Percentiles rank a stretch among this genome's conserved stretches.
Conservation (phyloP, 371 early-diverging fungal species). For the Mucor indicus region DNA sequence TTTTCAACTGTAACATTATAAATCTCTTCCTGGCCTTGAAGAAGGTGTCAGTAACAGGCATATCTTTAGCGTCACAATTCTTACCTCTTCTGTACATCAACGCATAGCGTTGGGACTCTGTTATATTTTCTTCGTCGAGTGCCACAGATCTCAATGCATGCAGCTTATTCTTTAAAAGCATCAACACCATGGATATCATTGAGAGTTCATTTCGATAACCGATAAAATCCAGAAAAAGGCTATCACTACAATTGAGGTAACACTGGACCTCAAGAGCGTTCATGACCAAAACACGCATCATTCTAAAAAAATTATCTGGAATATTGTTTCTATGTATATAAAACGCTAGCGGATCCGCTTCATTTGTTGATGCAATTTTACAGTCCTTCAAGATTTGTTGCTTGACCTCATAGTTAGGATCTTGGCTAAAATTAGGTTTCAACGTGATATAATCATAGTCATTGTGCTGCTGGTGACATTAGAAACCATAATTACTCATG, state of each 20-base stretch:
- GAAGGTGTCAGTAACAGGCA: neutral
- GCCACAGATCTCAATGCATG: slow-evolving; percentile 19
- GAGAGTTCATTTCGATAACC: slow-evolving; percentile 52
- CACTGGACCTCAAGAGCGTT: slow-evolving; percentile 39
- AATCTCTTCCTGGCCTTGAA: slow-evolving; percentile 30
- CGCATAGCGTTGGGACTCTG: slow-evolving; percentile 40
- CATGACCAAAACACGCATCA: slow-evolving; percentile 67
- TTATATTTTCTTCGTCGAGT: slow-evolving; percentile 7
- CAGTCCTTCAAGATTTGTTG: slow-evolving; percentile 37
- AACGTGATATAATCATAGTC: slow-evolving; percentile 47
- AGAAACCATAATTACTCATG: neutral
- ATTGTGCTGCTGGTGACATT: slow-evolving; percentile 31
- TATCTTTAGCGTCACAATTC: slow-evolving; percentile 4
- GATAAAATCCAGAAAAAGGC: slow-evolving; percentile 33
- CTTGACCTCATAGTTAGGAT: slow-evolving; percentile 50
- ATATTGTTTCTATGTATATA: slow-evolving; percentile 45
- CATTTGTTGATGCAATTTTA: slow-evolving; percentile 29
- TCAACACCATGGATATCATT: slow-evolving; percentile 38
- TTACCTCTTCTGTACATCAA: slow-evolving; percentile 52
- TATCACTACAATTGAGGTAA: slow-evolving; percentile 19
- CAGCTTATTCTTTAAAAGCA: slow-evolving; percentile 30
- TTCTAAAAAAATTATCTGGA: slow-evolving; percentile 40
- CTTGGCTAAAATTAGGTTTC: slow-evolving; percentile 58
- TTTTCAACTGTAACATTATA: slow-evolving; percentile 16
- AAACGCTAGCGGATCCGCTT: slow-evolving; percentile 31